Base-by-base conservation (phyloP, 495 filamentous ascomycete species). In the Neurospora terricola region DNA sequence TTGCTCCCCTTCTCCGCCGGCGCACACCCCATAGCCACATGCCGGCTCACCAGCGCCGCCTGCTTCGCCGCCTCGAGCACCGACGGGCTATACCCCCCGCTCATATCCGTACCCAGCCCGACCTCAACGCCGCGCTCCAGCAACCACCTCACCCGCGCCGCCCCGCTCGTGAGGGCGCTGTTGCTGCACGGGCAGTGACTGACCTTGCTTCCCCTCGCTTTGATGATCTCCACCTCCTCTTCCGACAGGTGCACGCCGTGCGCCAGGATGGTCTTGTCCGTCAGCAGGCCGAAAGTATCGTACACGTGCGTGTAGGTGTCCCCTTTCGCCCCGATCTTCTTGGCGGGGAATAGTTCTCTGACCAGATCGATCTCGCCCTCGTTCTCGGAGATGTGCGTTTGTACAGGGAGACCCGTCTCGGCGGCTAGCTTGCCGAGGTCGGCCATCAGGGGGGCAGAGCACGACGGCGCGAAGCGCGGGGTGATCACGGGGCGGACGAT, bases 331-430 rank as follows among this genome's bases (percentile, higher is more conserved):
- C 79, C 77, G 1, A 75, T 79, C 69, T 21, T 10, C 12, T 39
- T 14, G 3, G 62, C 62, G 0, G 94, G 93, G 81, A 97, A 97
- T 11, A 94, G 80, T 27, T 86, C 72, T 7, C 80, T 76, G 2
- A 98, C 94, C 1, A 97, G 87, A 4, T 79, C 82, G 68, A 93
- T 77, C 81, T 99, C 96, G 76, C 83, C 79, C 4, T 77, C 82
- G 82, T 97, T 98, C 79, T 99, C 96, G 0, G 90, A 90, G 79
- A 99, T 91, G 82, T 99, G 96, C 2, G 96, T 99, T 82, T 99
- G 96, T 69, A 94, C 87, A 14, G 90, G 90, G 0, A 94, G 80
- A 9, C 82, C 16, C 79, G 14, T 86, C 38, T 88, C 84, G 10
- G 80, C 78, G 0, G 91, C 90, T 1, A 97, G 83, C 5, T 81